Evolutionary conservation across 2,329 filamentous ascomycete genomes (phyloP), one percentile per base, ranked within the genome.

Genomic region (Alternaria hordeiaustralica): DNA sequence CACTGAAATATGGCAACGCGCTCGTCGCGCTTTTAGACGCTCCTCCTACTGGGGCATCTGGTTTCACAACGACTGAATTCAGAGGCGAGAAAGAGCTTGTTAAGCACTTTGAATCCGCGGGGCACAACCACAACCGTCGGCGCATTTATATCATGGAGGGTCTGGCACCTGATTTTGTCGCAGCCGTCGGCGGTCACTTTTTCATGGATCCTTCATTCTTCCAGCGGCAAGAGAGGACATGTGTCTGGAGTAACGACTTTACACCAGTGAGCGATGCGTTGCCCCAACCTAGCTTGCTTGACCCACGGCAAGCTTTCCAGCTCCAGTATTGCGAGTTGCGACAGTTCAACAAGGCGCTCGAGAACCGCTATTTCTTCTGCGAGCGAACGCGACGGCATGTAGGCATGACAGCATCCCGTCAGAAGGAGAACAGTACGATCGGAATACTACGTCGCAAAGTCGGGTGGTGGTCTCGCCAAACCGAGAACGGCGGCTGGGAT

Each of bases 131-230:
- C 36, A 58, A 63, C 8, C 61, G 55, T 5, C 63, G 72, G 56
- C 64, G 75, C 3, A 74, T 79, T 5, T 79, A 78, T 25, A 65
- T 79, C 13, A 75, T 79, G 74, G 76, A 79, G 60, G 75, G 76
- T 0, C 55, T 78, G 5, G 75, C 72, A 1, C 69, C 66, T n/a
- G 75, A 76, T 21, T 78, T 68, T 53, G 64, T 78, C 3, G 63
- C 74, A 7, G 58, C 69, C 2, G 61, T 78, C 7, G 76, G 76
- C 11, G 72, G 67, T 2, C 73, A 75, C 47, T 78, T 79, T 50
- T 77, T 71, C 59, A 79, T 79, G 75, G 69, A 79, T 10, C 76
- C 76, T 3, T 68, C 69, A 0, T 78, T 79, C 55, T 79, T 77
- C 49, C 61, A 72, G 44, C 66, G 75, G 3, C 76, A 79, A 58